Evolutionary conservation across 495 filamentous ascomycete species (phyloP).

Genomic region (Neurospora africana): DNA sequence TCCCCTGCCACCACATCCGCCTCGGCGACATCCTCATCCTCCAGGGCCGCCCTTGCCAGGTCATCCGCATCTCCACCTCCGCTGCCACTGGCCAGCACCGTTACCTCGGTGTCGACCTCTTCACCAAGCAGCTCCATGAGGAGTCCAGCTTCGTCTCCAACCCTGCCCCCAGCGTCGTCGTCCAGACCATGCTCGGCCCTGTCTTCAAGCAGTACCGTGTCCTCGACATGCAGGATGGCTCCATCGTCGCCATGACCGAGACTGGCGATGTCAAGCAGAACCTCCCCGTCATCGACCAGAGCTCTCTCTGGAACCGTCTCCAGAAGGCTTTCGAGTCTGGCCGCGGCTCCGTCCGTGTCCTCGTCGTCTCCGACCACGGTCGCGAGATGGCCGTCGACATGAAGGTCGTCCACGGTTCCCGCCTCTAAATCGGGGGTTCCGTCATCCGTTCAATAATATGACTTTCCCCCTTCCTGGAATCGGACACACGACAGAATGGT

Average conservation of each 20-base stretch:
- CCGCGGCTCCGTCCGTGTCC: conserved; percentile 83
- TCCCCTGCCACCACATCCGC: conserved; percentile 98
- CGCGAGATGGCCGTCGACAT: conserved; percentile 96
- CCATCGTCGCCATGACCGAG: conserved; percentile 45
- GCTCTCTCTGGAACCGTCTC: conserved; percentile 70
- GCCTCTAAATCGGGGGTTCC: conserved; percentile 31
- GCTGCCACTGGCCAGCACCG: conserved; percentile 97
- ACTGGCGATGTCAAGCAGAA: conserved; percentile 94
- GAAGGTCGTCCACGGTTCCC: conserved; percentile 82
- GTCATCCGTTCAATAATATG: neutral
- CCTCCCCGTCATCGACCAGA: conserved; percentile 87
- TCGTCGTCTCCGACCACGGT: conserved; percentile 91
- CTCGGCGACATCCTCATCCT: conserved; percentile 98
- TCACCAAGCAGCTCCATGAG: conserved; percentile 97
- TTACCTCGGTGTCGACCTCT: conserved; percentile 98
- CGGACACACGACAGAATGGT: neutral
- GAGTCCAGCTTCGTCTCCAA: conserved; percentile 97
- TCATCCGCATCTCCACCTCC: conserved; percentile 98
- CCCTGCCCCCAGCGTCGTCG: conserved; percentile 88
- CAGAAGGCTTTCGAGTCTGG: conserved; percentile 80
- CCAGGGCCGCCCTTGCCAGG: conserved; percentile 98
- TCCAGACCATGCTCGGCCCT: conserved; percentile 98
- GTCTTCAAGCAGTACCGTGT: conserved; percentile 99
- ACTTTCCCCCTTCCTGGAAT: neutral
- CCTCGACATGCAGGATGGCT: conserved; percentile 86